phyloP scores from a whole-genome alignment of 2,329 filamentous ascomycete species.

The Lasiodiplodia gonubiensis region DNA sequence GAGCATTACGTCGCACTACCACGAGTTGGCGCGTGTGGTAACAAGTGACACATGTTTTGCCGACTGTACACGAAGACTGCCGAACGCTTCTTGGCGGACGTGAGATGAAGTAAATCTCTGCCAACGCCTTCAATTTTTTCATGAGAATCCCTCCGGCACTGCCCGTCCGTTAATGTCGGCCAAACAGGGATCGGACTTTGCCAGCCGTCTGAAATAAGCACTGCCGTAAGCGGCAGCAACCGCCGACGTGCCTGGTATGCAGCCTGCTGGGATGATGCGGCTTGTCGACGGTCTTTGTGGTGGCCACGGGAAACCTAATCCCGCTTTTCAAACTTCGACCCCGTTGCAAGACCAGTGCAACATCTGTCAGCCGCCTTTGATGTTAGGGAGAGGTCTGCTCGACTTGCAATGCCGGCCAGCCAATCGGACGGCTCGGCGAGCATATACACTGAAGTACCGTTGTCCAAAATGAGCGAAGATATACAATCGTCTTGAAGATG shows the following conservation, averaged over 20 bases:
- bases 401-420: background rate
- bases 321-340: conserved; percentile 22
- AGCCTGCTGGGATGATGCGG: background rate
- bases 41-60: conserved; percentile 8
- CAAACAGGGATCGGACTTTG: conserved; percentile 1
- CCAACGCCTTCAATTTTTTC: background rate
- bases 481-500: conserved; percentile 6
- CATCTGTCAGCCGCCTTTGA: background rate
- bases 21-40: conserved; percentile 1
- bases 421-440: background rate
- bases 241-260: background rate
- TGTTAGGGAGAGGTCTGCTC: background rate
- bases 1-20: conserved; percentile 19
- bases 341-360: conserved; percentile 12
- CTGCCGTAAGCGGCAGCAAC: conserved; percentile 14
- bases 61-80: background rate
- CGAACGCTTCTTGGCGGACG: conserved; percentile 2
- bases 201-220: conserved; percentile 1
- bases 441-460: conserved; percentile 1
- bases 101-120: conserved; percentile 23
- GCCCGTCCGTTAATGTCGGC: background rate
- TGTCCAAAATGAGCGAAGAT: conserved; percentile 9
- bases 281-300: background rate
- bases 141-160: background rate
- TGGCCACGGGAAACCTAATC: conserved; percentile 21